Evolutionary conservation across 2,329 filamentous ascomycete genomes (phyloP), one percentile per base, ranked within the genome.

Genomic region (Pseudogymnoascus pannorum): DNA sequence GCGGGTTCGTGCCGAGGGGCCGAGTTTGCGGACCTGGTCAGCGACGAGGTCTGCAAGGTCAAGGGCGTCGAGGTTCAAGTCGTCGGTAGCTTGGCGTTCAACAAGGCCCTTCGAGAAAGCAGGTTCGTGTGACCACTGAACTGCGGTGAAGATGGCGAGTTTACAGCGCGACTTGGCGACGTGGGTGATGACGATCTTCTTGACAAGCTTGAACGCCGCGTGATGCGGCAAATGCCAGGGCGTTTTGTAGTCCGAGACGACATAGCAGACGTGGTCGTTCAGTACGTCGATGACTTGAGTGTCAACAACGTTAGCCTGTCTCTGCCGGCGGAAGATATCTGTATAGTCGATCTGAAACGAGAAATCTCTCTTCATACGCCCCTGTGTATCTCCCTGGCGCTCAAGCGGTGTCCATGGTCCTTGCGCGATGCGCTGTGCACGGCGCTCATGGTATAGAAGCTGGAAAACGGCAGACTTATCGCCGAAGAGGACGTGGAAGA

Each of bases 401-500:
- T 92, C 89, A 3, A 84, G 78, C 57, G 86, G 79, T 16, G 81
- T 78, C 94, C 94, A 99, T 0, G 93, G 91, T 0, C 90, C 89
- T 74, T 97, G 92, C 2, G 88, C 85, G 64, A 97, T 92, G 64
- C 87, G 85, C 72, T 87, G 84, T 12, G 89, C 91, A 68, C 87
- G 83, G 59, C 89, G 83, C 72, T 96, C 91, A 71, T 91, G 88
- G 72, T 97, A 93, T 29, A 97, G 79, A 69, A 93, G 86, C 68
- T 94, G 91, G 75, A 97, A 99, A 38, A 97, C 87, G 33, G 92
- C 91, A 72, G 91, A 96, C 76, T 93, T 96, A 74, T 99, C 94
- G 36, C 94, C 94, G 74, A 97, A 99, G 59, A 99, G 82, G 14
- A 97, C 90, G 71, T 97, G 93, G 73, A 97, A 99, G 62, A 96